Conservation (phyloP, 148 eudicot genomes). For the Diospyros kaki region DNA sequence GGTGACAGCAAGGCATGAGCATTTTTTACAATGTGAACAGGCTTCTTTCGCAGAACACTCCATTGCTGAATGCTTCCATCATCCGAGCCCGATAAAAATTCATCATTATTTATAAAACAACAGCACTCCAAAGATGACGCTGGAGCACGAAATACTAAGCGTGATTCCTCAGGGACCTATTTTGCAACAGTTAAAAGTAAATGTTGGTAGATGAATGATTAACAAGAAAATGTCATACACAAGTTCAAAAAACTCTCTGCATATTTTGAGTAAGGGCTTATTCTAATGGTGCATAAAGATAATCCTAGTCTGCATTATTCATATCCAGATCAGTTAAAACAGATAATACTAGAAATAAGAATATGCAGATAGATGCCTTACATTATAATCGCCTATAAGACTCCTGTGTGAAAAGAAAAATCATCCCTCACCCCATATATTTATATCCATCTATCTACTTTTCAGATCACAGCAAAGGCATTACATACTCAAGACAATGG, state of each 20-base stretch:
- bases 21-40: conserved; percentile 76
- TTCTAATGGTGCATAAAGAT: too few relatives aligned
- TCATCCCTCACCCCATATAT: too few relatives aligned
- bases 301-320: neutral
- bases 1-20: conserved; percentile 52
- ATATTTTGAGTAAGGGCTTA: too few relatives aligned
- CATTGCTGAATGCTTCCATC: conserved; percentile 97
- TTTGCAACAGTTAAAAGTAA: conserved; percentile 9
- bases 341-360: neutral
- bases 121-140: conserved; percentile 84
- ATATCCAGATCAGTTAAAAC: neutral
- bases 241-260: neutral
- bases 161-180: conserved; percentile 94
- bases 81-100: conserved; percentile 88
- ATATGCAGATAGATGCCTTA: neutral
- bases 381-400: neutral
- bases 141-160: conserved; percentile 73
- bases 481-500: neutral
- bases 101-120: conserved; percentile 79
- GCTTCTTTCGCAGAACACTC: conserved; percentile 73
- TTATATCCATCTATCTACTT: neutral
- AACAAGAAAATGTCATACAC: neutral
- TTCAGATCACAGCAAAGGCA: neutral
- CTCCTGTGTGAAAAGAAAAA: neutral
- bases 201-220: neutral